Base-by-base conservation (phyloP, 257 asterid genomes). In the Solanum pennellii region DNA sequence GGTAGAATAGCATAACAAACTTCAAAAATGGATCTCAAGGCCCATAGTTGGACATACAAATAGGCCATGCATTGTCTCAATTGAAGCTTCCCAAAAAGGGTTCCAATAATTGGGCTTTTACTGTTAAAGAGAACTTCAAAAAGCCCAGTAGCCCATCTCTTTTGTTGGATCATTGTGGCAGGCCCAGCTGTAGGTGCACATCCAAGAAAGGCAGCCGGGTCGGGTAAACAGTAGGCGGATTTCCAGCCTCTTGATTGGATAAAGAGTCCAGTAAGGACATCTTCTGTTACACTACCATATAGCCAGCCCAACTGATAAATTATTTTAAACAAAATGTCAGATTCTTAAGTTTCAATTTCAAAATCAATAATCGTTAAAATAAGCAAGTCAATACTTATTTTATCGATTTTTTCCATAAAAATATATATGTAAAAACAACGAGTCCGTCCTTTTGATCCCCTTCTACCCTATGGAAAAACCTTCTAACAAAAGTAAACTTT, bases 81-180 rank as follows among this genome's bases (percentile, higher is more conserved):
- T 25, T 84, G 89, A 44, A 91, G 86, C 87, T 74, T 52, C 6
- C 77, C 88, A 0, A 15, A 10, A 7, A 90, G 25, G 62, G 89
- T 25, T 10, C 44, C 75, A 0, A 73, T 33, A 1, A 91, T 16
- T 77, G 93, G 93, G 82, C 87, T 52, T 87, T 65, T 87, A 27
- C 44, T 47, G 45, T 69, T 31, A 27, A 89, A 52, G 1, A 87
- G 5, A 29, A 91, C 44, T 88, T 89, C 93, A 21, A 89, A 84
- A 10, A 90, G 88, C 74, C 93, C 93, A 86, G 91, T 90, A 5
- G 91, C 20, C 92, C 92, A 91, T 86, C 93, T 73, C 68, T 91
- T 91, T 45, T 89, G 92, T 79, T 90, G 92, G 88, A 31, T 76
- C 6, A 90, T 42, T 21, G 65, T 41, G 3, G 71, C 31, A 12